phyloP scores from a whole-genome alignment of 805 yeast species.

The Candida methanosorbosa region DNA sequence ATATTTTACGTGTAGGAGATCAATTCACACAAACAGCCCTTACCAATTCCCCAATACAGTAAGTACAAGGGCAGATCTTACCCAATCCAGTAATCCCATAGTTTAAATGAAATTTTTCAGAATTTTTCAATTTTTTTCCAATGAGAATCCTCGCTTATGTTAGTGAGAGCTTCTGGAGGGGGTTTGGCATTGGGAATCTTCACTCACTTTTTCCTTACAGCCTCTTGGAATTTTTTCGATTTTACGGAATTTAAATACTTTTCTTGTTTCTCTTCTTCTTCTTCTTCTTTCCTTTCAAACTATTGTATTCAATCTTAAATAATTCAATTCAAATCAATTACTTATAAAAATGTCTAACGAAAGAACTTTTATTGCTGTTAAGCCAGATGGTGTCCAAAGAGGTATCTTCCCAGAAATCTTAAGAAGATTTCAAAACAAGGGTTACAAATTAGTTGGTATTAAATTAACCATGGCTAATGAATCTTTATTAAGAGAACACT shows the following conservation, averaged over 20 bases:
- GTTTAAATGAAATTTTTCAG: too few species aligned
- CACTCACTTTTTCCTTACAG: not conserved
- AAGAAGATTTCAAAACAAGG: conserved; percentile 93
- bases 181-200: not conserved
- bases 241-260: not conserved
- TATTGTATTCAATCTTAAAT: not conserved
- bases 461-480: conserved; percentile 87
- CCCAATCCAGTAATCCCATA: too few species aligned
- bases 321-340: conserved; percentile 1
- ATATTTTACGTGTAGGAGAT: too few species aligned
- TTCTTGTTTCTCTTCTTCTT: not conserved
- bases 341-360: conserved; percentile 47
- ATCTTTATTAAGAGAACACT: conserved; percentile 83
- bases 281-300: conserved; percentile 1
- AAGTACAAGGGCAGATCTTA: too few species aligned
- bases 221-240: not conserved
- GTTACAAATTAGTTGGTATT: conserved; percentile 94
- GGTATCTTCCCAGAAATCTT: conserved; percentile 87
- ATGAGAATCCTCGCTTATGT: too few species aligned
- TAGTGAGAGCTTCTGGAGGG: not conserved
- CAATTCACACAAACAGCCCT: too few species aligned
- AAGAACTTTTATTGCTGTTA: conserved; percentile 88
- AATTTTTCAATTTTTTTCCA: too few species aligned
- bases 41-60: too few species aligned
- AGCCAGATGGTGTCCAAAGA: conserved; percentile 99